Percentiles rank a stretch among this genome's conserved stretches.
These are phyloP conservation scores for Diplodia scrobiculata DNA, from an alignment of 2,329 filamentous ascomycete genomes.

Conservation along the genomic window DNA sequence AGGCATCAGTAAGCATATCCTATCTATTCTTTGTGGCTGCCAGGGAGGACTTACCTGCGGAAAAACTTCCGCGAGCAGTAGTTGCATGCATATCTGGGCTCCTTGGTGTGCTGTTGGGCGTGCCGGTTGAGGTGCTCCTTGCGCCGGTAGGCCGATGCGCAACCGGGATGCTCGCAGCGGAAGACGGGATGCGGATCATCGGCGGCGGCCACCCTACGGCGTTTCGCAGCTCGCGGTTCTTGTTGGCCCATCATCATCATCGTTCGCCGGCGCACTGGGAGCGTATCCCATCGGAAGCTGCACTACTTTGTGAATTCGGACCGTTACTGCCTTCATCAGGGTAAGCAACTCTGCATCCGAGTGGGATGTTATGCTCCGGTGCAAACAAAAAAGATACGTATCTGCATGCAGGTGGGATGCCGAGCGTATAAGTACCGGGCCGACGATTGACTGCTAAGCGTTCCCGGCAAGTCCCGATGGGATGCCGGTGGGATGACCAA, in stretches of 20 bases:
- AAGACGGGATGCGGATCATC: constrained; percentile 10
- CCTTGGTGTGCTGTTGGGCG: constrained; percentile 12
- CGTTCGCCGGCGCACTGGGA: background rate
- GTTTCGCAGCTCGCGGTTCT: background rate
- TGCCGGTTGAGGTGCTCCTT: constrained; percentile 25
- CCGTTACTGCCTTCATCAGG: background rate
- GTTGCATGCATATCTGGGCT: constrained; percentile 2
- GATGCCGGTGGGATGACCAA: constrained; percentile 19
- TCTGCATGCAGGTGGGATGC: background rate
- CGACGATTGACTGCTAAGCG: background rate
- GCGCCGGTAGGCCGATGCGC: constrained; percentile 15
- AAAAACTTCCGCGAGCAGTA: constrained; percentile 14
- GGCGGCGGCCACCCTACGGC: background rate
- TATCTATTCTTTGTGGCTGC: background rate
- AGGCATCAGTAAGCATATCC: background rate
- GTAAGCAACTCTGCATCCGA: background rate
- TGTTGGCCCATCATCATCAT: background rate
- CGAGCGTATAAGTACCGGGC: constrained; percentile 4
- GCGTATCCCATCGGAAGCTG: constrained; percentile 10
- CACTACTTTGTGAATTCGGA: background rate
- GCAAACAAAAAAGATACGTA: background rate
- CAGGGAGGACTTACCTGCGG: background rate
- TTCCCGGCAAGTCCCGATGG: constrained; percentile 1
- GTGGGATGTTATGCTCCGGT: background rate
- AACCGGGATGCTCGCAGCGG: constrained; percentile 11